Evolutionary conservation across 495 filamentous ascomycete genomes (phyloP), one percentile per base, ranked within the genome.

Genomic region (Rhizodiscina lignyota): DNA sequence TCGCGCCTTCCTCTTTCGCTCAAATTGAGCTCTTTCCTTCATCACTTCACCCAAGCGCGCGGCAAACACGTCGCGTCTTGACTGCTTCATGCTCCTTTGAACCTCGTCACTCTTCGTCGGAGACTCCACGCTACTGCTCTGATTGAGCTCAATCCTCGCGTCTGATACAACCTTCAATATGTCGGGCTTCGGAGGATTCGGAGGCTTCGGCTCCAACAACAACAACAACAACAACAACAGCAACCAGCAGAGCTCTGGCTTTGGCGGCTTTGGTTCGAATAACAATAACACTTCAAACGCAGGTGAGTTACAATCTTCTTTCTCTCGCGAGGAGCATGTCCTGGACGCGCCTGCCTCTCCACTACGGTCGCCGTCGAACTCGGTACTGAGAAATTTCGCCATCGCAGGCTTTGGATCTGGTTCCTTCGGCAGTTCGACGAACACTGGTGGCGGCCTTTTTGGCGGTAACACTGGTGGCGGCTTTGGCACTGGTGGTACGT

Each of bases 161-260:
- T 13, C n/a, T 23, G 11, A 16, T 18, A n/a, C 29, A 30, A 28
- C 17, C n/a, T 35, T 30, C 16, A 45, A 28, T 13, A 48, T 51
- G 44, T 44, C 44, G 16, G 41, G 44, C 36, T 42, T 46, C 27
- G 57, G 60, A 30, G 49, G 49, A 33, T 49, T 47, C 34, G 44
- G 45, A 19, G 63, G 61, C 20, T 67, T 77, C 50, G 70, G 71
- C 37, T 41, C 63, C 13, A 73, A 60, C 50, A 68, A 60, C 45
- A 67, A 63, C 50, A 68, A 60, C 45, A 67, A 63, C 13, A 73
- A 60, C 50, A 68, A 60, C 45, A 67, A 63, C n/a, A n/a, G n/a
- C n/a, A n/a, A n/a, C n/a, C n/a, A n/a, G 41, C 24, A 57, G 34
- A 48, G 30, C 17, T 46, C 28, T 6, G 36, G 43, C 35, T 54